Evolutionary conservation across 768 basidiomycete species (phyloP), one percentile per base, ranked within the genome.

Genomic region (Termitomyces sp.): DNA sequence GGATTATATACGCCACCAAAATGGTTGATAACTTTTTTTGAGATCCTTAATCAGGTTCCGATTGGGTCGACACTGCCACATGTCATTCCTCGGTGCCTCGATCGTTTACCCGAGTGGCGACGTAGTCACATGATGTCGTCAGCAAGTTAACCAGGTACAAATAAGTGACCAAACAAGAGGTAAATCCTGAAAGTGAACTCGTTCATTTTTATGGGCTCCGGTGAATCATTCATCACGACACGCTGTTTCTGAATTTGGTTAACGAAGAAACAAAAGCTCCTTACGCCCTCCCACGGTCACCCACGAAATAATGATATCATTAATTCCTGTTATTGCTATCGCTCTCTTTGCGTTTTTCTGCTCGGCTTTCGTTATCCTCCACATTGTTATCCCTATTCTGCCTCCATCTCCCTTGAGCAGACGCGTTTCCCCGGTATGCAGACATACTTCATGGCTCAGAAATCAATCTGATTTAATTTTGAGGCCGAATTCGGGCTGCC

Each of bases 401-500:
- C 88, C 88, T 28, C 87, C 87, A 53, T 80, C 83, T 63, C 85
- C 86, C 28, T 75, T 89, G 68, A 88, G 86, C 70, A 81, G 82
- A 75, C 84, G 85, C 65, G 86, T 88, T 67, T 78, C 84, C 69
- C 87, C 88, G 53, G 88, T 90, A 65, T 59, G 84, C 77, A 35
- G 77, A 35, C 45, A 50, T 5, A 44, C 8, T 22, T 54, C 16
- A 57, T 10, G 48, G 20, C 62, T 57, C 12, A 53, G 59, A 59
- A 35, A 57, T 45, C 58, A 52, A 59, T 52, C 50, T 58, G 56
- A 63, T 63, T 54, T 56, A 66, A 26, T 69, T 63, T 69, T 35
- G 38, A 90, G 88, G 80, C 87, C 64, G 86, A 88, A 73, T 90
- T 88, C 69, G 86, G 86, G 61, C 78, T 87, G 58, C 87, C 86